A percentile compares a stretch with the other conserved stretches of the same genome.
Conservation (phyloP, 257 asterid species). For the Ajuga chamaepitys region DNA sequence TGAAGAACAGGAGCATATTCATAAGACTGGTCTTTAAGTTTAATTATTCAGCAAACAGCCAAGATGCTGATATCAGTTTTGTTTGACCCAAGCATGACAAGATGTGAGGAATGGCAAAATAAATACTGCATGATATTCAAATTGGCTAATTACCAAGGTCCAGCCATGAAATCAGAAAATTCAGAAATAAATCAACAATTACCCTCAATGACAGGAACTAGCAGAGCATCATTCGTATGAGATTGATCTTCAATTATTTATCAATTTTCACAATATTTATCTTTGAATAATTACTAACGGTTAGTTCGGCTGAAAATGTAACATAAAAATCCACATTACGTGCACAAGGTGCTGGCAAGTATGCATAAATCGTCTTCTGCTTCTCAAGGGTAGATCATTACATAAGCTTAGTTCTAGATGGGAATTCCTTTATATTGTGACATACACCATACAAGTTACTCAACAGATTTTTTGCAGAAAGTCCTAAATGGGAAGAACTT, state of each 20-base stretch:
- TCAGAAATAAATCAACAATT: background rate
- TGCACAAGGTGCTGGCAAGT: background rate
- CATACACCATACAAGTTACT: background rate
- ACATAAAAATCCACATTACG: background rate
- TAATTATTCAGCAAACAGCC: background rate
- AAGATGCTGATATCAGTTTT: conserved; percentile 3
- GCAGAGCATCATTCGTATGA: background rate
- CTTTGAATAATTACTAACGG: background rate
- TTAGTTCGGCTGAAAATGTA: background rate
- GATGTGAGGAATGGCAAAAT: background rate
- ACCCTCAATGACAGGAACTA: background rate
- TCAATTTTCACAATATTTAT: background rate
- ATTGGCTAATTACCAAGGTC: background rate
- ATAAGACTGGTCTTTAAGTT: background rate
- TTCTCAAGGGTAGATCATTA: background rate
- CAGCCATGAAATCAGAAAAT: conserved; percentile 1
- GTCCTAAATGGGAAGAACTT: background rate
- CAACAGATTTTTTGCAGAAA: background rate
- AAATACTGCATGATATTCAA: conserved; percentile 4
- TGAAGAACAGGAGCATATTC: conserved; percentile 8
- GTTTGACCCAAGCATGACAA: background rate
- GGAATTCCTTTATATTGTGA: background rate
- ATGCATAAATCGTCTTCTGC: background rate
- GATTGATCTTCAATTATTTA: background rate
- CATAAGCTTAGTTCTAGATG: conserved; percentile 11